Percentiles rank a stretch among this genome's conserved stretches.
These are phyloP conservation scores for Coccomyxa sp. DNA, from an alignment of 139 green algal genomes.

Conservation along the genomic window DNA sequence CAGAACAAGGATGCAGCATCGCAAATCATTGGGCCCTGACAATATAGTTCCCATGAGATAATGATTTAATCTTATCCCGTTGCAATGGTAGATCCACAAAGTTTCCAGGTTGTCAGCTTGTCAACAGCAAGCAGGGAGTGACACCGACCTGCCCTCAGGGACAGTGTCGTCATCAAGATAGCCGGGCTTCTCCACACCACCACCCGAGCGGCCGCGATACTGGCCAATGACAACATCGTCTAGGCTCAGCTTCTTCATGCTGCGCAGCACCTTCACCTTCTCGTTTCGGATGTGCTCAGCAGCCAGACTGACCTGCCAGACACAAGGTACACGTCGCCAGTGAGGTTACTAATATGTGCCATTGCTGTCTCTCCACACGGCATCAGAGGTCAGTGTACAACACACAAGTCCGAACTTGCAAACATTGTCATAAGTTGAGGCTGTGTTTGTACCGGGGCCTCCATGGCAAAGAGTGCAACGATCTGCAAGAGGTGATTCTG, in stretches of 20 bases:
- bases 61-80: no score
- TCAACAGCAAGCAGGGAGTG: no score
- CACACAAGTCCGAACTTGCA: neutral
- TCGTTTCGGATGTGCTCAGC: slow-evolving; percentile 98
- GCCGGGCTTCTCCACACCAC: slow-evolving; percentile 49
- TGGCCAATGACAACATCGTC: slow-evolving; percentile 97
- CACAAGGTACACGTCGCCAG: neutral
- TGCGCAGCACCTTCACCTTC: slow-evolving; percentile 97
- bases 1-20: neutral
- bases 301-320: slow-evolving; percentile 64
- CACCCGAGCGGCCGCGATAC: slow-evolving; percentile 61
- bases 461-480: slow-evolving; percentile 97
- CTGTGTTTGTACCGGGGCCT: slow-evolving; percentile 70
- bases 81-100: no score
- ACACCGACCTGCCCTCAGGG: slow-evolving; percentile 50
- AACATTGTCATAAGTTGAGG: neutral
- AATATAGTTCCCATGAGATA: no score
- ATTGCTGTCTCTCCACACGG: neutral
- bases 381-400: neutral
- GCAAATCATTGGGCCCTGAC: neutral
- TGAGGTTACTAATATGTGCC: no score
- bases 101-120: no score
- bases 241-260: slow-evolving; percentile 37
- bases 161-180: slow-evolving; percentile 98
- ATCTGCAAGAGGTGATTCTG: slow-evolving; percentile 99